Evolutionary conservation across 345 rosid species (phyloP), one percentile per base, ranked within the genome.

Genomic region (Hibiscus mutabilis): DNA sequence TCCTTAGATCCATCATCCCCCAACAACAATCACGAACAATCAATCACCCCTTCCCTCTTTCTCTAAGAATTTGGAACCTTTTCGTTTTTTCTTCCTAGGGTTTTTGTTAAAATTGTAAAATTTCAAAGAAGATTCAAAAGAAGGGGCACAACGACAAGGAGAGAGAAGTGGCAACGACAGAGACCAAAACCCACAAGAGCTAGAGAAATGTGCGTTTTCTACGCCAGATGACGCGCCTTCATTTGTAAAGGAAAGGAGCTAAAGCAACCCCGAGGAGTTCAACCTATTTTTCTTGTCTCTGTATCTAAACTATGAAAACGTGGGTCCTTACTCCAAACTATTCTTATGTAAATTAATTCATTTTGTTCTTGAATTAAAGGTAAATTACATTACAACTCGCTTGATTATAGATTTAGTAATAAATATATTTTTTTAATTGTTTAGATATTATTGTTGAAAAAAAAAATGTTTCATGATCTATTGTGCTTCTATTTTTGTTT

Each of bases 1-100:
- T 73, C 79, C 73, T 71, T 78, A 71, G 59, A 76, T 83, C 86
- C 55, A 49, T 49, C 86, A 84, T 80, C 60, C 13, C 46, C 46
- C 3, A 42, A 10, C 11, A 42, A 40, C 3, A 40, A 6, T 40
- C 44, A 40, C 10, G 44, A 40, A 9, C 12, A 42, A 42, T 42
- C 46, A 42, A 42, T 42, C 46, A 1, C 12, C 14, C 46, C 46
- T 42, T 10, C 14, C 46, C 46, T 42, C 3, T 42, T 9, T 42
- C 46, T 42, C 18, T 42, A 2, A 15, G 49, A 46, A 52, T 46
- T 25, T 46, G 37, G 24, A 66, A 24, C 12, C 46, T 9, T 31
- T 16, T 42, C 2, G 21, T 2, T 8, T 11, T 64, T 18, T 37
- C 42, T 19, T 40, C 46, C 21, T 47, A 13, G 57, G 40, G 7